Base-by-base conservation (phyloP, 305 asterid genomes). In the Fraxinus xanthoxyloides region DNA sequence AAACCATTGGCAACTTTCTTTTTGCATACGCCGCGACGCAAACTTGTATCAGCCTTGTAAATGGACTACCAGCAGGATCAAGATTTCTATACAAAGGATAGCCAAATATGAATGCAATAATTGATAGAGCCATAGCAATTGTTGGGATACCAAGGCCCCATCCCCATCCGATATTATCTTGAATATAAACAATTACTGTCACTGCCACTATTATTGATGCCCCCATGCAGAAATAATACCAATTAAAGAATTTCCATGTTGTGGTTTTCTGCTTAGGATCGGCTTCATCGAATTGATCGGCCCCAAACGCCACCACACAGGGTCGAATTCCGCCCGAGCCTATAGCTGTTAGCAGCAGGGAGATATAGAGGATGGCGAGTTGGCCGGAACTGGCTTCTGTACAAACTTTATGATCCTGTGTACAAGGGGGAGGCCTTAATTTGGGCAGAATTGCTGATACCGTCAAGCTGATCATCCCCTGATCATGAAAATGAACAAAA, bases 61-160 rank as follows among this genome's bases (percentile, higher is more conserved):
- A 94, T 7, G 99, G 99, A 91, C 99, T 96, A 21, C 99, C 98
- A n/a, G 91, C 91, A 0, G 99, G 99, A 76, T 93, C 97, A 67
- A 94, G 70, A 23, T 86, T 91, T 77, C 98, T 86, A 72, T 95
- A 95, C 85, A 94, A 75, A 59, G 97, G 98, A 87, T 93, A 94
- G 4, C 98, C 99, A 26, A 89, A 73, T 1, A 95, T 77, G 77
- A 95, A 95, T 2, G 90, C 87, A 4, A 91, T 31, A 24, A 95
- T 89, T 0, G 99, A 95, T 3, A 95, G 6, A 7, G 86, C 89
- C 98, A 95, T 95, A 0, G 97, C 98, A 19, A 90, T 81, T 0
- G 97, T 61, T 0, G 99, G 99, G 0, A 95, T 78, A 0, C 97
- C 97, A 5, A 94, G 93, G 4, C 99, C 99, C 94, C 91, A 84